Conservation (phyloP, 2,329 filamentous ascomycete species). For the Fusarium tanahbumbuense region DNA sequence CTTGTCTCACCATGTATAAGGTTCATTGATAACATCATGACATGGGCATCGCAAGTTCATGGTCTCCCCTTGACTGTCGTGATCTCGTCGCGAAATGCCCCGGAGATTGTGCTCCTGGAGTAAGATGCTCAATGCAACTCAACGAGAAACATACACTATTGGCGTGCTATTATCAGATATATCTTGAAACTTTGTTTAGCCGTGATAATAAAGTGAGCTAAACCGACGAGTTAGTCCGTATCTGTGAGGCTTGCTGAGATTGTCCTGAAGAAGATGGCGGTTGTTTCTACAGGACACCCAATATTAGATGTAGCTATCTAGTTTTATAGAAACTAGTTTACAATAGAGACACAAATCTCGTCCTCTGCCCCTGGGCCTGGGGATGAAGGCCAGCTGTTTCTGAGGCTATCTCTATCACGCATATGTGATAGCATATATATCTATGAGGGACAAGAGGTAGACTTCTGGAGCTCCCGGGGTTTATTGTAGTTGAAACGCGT, state of each 20-base stretch:
- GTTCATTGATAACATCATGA: not conserved
- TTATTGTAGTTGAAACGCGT: fast-evolving
- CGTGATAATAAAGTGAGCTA: too few relatives aligned
- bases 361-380: not conserved
- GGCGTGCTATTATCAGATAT: not conserved
- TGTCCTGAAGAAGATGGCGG: not conserved
- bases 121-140: not conserved
- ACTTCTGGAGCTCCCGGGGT: not conserved
- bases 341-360: fast-evolving
- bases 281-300: fast-evolving
- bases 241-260: too few relatives aligned
- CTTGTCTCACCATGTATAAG: constrained; percentile 1
- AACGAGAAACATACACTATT: not conserved
- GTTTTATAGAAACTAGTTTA: not conserved
- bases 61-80: not conserved
- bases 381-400: fast-evolving
- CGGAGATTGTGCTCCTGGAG: not conserved
- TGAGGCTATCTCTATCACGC: not conserved
- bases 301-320: fast-evolving
- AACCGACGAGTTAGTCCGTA: not conserved
- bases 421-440: not conserved
- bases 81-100: not conserved
- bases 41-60: not conserved
- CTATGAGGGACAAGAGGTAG: not conserved
- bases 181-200: too few relatives aligned